Evolutionary conservation across 2,329 filamentous ascomycete species (phyloP).

Genomic region (Fusarium tanahbumbuense): DNA sequence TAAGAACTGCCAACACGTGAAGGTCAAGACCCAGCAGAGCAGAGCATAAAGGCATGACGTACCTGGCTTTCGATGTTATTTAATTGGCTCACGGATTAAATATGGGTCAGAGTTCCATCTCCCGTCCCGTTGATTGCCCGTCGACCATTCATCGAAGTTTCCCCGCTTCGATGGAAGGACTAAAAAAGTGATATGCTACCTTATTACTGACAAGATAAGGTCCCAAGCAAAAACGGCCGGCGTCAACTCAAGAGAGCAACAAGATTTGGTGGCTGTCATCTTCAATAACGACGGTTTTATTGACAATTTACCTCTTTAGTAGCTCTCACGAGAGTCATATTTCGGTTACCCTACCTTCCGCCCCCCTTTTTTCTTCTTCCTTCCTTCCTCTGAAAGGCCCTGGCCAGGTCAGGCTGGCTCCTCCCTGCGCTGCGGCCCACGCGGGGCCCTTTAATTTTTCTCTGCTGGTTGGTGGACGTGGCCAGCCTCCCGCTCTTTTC

Average conservation of each 20-base stretch:
- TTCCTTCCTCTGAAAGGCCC: not conserved
- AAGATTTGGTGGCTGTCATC: slow-evolving; percentile 8
- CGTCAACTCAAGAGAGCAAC: slow-evolving; percentile 6
- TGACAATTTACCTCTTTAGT: slow-evolving; percentile 5
- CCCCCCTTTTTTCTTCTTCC: slow-evolving; percentile 4
- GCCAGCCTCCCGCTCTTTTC: slow-evolving; percentile 29
- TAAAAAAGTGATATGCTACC: slow-evolving; percentile 15
- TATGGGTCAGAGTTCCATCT: slow-evolving; percentile 25
- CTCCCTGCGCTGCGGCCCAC: slow-evolving; percentile 33
- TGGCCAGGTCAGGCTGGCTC: slow-evolving; percentile 17
- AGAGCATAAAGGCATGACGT: slow-evolving; percentile 24
- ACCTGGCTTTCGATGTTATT: slow-evolving; percentile 23
- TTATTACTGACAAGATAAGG: slow-evolving; percentile 8
- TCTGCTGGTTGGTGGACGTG: slow-evolving; percentile 33
- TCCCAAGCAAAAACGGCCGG: slow-evolving; percentile 8
- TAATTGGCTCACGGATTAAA: slow-evolving; percentile 37
- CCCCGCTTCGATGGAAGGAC: slow-evolving; percentile 32
- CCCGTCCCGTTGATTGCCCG: slow-evolving; percentile 1
- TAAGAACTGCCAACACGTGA: slow-evolving; percentile 10
- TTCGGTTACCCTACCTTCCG: not conserved
- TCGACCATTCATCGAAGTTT: slow-evolving; percentile 7
- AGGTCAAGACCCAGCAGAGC: not conserved
- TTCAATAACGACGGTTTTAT: not conserved
- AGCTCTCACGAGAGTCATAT: not conserved
- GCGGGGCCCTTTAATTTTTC: slow-evolving; percentile 39